These are phyloP conservation scores for Pezizomycotina sp. DNA, from an alignment of 2,329 filamentous ascomycete genomes.

Conservation along the genomic window DNA sequence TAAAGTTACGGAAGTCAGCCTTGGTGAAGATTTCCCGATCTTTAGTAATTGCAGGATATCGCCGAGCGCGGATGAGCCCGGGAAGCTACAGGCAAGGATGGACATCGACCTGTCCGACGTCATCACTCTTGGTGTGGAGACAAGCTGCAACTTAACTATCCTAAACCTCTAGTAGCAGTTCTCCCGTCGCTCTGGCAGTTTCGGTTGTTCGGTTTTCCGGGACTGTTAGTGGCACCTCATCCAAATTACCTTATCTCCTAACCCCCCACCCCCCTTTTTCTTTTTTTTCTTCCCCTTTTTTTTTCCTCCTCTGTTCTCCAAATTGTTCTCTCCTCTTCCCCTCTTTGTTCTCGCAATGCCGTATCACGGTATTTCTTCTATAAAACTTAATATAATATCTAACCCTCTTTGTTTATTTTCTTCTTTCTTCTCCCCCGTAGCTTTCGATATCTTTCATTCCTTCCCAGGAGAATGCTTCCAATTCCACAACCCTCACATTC, in stretches of 20 bases:
- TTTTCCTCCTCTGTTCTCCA: too few species aligned
- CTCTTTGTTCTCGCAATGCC: too few species aligned
- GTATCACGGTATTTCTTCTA: too few species aligned
- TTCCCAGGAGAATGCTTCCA: constrained; percentile 35
- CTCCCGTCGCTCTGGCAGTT: constrained; percentile 84
- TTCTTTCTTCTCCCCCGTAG: constrained; percentile 6
- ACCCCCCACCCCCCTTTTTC: too few species aligned
- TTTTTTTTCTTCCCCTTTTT: too few species aligned
- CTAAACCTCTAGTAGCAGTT: constrained; percentile 72
- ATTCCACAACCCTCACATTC: constrained; percentile 80
- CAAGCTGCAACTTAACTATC: constrained; percentile 84
- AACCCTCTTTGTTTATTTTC: constrained; percentile 1
- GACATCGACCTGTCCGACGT: constrained; percentile 94
- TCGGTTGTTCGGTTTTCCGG: constrained; percentile 89
- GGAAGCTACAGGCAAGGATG: constrained; percentile 79
- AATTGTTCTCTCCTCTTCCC: too few species aligned
- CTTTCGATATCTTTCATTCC: constrained; percentile 87
- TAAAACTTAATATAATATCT: too few species aligned
- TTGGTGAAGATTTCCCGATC: constrained; percentile 95
- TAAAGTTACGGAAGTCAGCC: constrained; percentile 75
- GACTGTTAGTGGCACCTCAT: constrained; percentile 34
- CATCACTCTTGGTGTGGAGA: constrained; percentile 86
- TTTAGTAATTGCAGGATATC: constrained; percentile 97
- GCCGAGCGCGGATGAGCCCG: constrained; percentile 61
- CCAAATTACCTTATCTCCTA: too few species aligned